These are phyloP conservation scores for Chalaropsis thielavioides DNA, from an alignment of 2,329 filamentous ascomycete species.

Conservation along the genomic window DNA sequence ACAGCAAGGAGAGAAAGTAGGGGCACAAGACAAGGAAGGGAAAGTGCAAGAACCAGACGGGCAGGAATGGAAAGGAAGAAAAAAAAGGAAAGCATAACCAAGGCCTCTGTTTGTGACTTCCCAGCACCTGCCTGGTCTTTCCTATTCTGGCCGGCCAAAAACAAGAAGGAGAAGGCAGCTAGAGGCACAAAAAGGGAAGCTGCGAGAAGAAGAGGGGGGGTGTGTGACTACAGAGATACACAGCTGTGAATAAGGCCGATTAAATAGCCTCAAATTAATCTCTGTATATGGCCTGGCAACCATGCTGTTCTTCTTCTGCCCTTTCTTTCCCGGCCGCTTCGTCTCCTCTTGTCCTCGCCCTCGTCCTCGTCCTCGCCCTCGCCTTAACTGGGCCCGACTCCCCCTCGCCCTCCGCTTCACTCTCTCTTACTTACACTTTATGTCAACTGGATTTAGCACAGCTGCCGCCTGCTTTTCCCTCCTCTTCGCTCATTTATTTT, in stretches of 20 bases:
- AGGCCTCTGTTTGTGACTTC: neutral
- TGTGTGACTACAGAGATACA: neutral
- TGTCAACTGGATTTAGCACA: slow-evolving; percentile 3
- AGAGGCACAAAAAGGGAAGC: neutral
- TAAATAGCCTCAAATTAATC: neutral
- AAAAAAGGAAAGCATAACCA: neutral
- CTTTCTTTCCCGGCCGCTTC: neutral
- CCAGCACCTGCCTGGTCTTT: neutral
- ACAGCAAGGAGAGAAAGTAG: neutral
- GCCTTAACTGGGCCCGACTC: slow-evolving; percentile 12
- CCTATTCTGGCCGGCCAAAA: neutral
- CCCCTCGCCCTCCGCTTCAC: slow-evolving; percentile 4
- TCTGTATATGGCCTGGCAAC: neutral
- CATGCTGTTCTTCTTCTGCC: neutral
- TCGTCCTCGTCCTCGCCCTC: neutral
- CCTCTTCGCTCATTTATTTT: no score
- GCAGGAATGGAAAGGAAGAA: neutral
- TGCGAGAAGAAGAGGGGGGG: neutral
- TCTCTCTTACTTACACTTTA: slow-evolving; percentile 7
- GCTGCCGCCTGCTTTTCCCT: neutral
- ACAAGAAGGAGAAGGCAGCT: neutral
- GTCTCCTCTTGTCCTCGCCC: neutral
- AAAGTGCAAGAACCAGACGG: neutral
- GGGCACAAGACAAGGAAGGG: neutral
- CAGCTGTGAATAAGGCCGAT: neutral